A percentile compares a stretch with the other conserved stretches of the same genome.
phyloP scores from a whole-genome alignment of 805 yeast genomes.

The Cyberlindnera xylosilytica region DNA sequence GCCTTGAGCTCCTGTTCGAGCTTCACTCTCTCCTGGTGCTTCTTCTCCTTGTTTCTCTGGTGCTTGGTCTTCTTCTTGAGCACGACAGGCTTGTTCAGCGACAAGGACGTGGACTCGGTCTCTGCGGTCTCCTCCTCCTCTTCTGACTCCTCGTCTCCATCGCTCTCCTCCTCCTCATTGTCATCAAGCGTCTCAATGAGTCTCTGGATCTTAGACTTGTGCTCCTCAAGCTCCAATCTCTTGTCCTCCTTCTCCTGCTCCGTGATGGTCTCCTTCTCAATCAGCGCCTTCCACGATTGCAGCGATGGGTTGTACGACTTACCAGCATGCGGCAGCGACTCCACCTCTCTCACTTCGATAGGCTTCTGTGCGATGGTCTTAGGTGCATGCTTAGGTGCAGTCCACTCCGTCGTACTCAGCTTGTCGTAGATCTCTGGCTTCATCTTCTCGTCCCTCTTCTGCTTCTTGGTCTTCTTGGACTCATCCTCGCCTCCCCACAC shows the following conservation, averaged over 20 bases:
- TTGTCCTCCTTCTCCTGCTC: constrained; percentile 69
- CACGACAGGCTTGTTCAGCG: constrained; percentile 68
- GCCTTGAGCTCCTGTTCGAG: constrained; percentile 56
- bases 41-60: constrained; percentile 69
- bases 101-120: constrained; percentile 44
- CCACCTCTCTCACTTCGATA: constrained; percentile 48
- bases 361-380: constrained; percentile 52
- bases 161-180: constrained; percentile 48
- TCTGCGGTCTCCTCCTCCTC: constrained; percentile 36
- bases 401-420: constrained; percentile 43
- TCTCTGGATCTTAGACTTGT: constrained; percentile 59
- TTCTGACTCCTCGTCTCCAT: constrained; percentile 31
- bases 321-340: constrained; percentile 70
- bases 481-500: constrained; percentile 56
- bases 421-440: constrained; percentile 39
- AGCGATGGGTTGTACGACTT: constrained; percentile 90
- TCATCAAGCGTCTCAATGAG: constrained; percentile 63
- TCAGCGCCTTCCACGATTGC: constrained; percentile 74
- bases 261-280: constrained; percentile 59
- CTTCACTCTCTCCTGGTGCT: constrained; percentile 55
- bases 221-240: constrained; percentile 57
- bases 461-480: constrained; percentile 10
- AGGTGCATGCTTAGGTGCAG: constrained; percentile 53
- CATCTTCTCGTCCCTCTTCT: constrained; percentile 19
- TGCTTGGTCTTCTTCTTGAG: constrained; percentile 72